phyloP scores from a whole-genome alignment of 805 yeast genomes.

The Groenewaldozyma tartarivorans region DNA sequence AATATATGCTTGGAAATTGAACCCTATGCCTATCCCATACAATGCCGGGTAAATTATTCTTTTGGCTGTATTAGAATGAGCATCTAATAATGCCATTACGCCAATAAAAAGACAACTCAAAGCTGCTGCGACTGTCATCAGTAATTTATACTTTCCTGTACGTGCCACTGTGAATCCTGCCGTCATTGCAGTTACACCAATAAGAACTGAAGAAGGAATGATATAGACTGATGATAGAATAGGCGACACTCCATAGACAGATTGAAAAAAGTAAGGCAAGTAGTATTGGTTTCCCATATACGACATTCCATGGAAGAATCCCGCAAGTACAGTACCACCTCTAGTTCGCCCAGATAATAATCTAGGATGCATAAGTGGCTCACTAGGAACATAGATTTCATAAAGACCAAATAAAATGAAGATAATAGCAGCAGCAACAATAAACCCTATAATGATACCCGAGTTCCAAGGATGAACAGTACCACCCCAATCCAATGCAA shows the following conservation, averaged over 20 bases:
- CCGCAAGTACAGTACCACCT: constrained; percentile 27
- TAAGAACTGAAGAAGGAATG: constrained; percentile 36
- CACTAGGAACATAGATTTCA: constrained; percentile 31
- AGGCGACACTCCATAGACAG: constrained; percentile 33
- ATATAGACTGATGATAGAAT: constrained; percentile 34
- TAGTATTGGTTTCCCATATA: constrained; percentile 40
- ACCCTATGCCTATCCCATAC: constrained; percentile 40
- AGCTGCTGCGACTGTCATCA: constrained; percentile 29
- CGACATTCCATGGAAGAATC: constrained; percentile 40
- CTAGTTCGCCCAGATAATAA: constrained; percentile 24
- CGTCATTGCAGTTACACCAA: constrained; percentile 35
- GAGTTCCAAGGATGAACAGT: constrained; percentile 42
- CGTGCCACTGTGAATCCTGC: constrained; percentile 39
- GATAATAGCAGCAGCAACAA: constrained; percentile 34
- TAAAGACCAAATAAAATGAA: constrained; percentile 37
- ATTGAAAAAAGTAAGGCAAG: constrained; percentile 41
- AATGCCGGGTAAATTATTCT: constrained; percentile 39
- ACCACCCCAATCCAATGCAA: constrained; percentile 49
- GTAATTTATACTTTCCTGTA: constrained; percentile 36
- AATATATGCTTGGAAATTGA: constrained; percentile 38
- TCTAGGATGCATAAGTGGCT: constrained; percentile 39
- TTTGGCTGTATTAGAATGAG: constrained; percentile 28
- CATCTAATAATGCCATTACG: constrained; percentile 32
- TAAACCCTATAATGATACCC: constrained; percentile 37
- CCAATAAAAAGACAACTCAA: constrained; percentile 39